Evolutionary conservation across 768 basidiomycete species (phyloP).

Genomic region (Phallus indusiatus): DNA sequence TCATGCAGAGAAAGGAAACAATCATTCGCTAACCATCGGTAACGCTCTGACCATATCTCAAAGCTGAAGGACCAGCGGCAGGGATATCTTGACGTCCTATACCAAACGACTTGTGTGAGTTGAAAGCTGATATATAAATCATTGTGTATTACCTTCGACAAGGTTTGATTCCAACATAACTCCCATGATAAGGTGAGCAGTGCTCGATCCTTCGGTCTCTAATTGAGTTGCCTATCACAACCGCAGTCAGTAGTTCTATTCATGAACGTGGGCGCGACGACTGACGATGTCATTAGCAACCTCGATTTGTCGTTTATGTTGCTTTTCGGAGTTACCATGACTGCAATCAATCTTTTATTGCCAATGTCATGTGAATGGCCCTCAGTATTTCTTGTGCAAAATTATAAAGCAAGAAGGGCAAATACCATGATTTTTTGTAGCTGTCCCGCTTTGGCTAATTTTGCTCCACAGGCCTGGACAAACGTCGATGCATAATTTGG

Average conservation of each 20-base stretch:
- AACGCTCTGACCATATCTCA: slow-evolving; percentile 79
- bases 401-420: slow-evolving; percentile 4
- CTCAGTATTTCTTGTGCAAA: not conserved
- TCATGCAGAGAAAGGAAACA: slow-evolving; percentile 21
- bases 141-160: slow-evolving; percentile 34
- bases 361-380: slow-evolving; percentile 2
- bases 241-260: not conserved
- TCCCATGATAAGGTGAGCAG: slow-evolving; percentile 69
- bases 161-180: slow-evolving; percentile 96
- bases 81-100: slow-evolving; percentile 78
- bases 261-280: slow-evolving; percentile 6
- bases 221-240: slow-evolving; percentile 56
- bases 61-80: slow-evolving; percentile 52
- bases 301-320: slow-evolving; percentile 78
- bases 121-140: not conserved
- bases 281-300: slow-evolving; percentile 80
- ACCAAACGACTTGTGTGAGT: not conserved
- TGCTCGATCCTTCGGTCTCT: slow-evolving; percentile 47
- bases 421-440: slow-evolving; percentile 78
- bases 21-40: slow-evolving; percentile 43
- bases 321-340: slow-evolving; percentile 91
- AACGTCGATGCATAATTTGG: slow-evolving; percentile 81
- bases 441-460: slow-evolving; percentile 71
- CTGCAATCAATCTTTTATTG: slow-evolving; percentile 79
- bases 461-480: slow-evolving; percentile 65